Percentiles rank a stretch among this genome's conserved stretches.
Conservation (phyloP, 148 eudicot genomes). For the Nepenthes mirabilis region DNA sequence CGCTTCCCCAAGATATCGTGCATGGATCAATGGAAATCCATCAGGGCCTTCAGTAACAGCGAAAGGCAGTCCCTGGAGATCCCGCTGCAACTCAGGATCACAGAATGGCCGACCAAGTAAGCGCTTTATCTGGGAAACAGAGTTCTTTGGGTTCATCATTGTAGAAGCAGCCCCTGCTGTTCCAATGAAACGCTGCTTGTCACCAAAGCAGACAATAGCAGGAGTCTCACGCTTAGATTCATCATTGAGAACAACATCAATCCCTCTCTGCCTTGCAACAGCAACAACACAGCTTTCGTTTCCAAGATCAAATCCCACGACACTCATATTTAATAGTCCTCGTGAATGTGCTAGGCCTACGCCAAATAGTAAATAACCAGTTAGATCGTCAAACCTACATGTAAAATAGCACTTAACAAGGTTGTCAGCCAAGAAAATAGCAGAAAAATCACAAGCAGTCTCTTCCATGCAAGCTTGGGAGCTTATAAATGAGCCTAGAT, state of each 20-base stretch:
- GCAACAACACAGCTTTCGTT: slow-evolving; percentile 93
- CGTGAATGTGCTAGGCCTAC: no score
- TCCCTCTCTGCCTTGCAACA: slow-evolving; percentile 95
- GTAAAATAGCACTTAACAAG: no score
- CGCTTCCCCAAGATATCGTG: slow-evolving; percentile 53
- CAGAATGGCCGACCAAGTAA: slow-evolving; percentile 65
- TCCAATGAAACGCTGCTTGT: slow-evolving; percentile 91
- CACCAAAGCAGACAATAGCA: slow-evolving; percentile 85
- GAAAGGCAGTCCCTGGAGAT: slow-evolving; percentile 62
- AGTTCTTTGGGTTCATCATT: slow-evolving; percentile 90
- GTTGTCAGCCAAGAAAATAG: no score
- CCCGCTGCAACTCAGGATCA: slow-evolving; percentile 77
- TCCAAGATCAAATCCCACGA: slow-evolving; percentile 91
- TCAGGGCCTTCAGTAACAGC: slow-evolving; percentile 76
- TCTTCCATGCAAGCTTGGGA: no score
- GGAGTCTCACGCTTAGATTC: slow-evolving; percentile 95
- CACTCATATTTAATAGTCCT: slow-evolving; percentile 39
- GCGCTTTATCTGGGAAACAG: slow-evolving; percentile 79
- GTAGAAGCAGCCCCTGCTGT: slow-evolving; percentile 94
- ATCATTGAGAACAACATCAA: slow-evolving; percentile 90
- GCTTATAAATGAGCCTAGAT: no score
- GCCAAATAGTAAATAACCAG: no score
- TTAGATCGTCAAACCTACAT: no score
- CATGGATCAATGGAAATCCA: slow-evolving; percentile 82
- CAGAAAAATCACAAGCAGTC: no score